Base-by-base conservation (phyloP, 2,329 filamentous ascomycete species). In the Zasmidium angulare region DNA sequence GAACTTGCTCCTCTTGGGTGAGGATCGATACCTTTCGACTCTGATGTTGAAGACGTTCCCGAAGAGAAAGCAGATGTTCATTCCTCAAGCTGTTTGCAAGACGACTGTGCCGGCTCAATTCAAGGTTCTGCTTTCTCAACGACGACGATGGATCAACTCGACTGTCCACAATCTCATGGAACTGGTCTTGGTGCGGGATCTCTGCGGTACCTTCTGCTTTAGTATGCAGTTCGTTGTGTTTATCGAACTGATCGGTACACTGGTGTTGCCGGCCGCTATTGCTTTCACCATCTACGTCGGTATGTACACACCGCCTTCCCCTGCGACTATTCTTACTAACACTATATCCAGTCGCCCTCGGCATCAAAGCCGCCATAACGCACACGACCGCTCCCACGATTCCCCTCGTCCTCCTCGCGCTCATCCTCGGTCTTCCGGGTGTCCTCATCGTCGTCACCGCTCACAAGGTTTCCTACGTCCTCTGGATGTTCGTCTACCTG, bases 221-320 rank as follows among this genome's bases (percentile, higher is more conserved):
- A 96, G 91, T 76, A 99, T 99, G 95, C 95, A 99, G 78, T 99
- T 99, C 74, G 89, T 99, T 65, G 89, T 99, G 63, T 96, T 93
- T 74, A 90, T 99, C 71, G 95, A 99, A 78, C 82, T 99, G 56
- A 84, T 98, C 56, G 95, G 95, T 69, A 99, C 96, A 1, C 82
- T 99, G 55, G 95, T 99, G 11, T 83, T 99, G 21, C 95, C 95
- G 1, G 96, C 95, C 50, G 96, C 96, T 66, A 98, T 99, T 74
- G 89, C 90, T 2, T 99, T 99, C 75, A 99, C 95, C 20, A 87
- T 98, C 74, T 99, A 99, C 77, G 88, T 99, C 70, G 87, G 89
- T 93, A 86, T 84, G 89, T 85, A 49, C 53, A 40, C 17, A 24
- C 17, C 17, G 50, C 4, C 29, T 58, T 26, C 29, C 24, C 7